phyloP scores from a whole-genome alignment of 345 rosid species.

The Acer saccharum region DNA sequence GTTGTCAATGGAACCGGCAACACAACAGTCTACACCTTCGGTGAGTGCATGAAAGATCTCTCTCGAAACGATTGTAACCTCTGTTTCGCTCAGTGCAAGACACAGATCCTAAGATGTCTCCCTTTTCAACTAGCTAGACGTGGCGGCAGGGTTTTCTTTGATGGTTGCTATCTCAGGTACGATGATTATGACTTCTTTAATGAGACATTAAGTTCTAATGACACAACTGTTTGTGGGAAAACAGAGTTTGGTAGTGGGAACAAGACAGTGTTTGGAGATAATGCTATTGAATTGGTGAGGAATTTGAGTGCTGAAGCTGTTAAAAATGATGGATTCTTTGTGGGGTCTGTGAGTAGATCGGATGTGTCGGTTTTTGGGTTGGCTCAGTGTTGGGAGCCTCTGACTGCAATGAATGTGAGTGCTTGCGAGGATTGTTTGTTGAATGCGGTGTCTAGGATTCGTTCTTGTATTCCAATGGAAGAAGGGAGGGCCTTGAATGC shows the following conservation, averaged over 20 bases:
- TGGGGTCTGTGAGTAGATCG: constrained; percentile 51
- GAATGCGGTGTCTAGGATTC: constrained; percentile 41
- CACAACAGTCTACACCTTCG: constrained; percentile 62
- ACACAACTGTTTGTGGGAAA: constrained; percentile 45
- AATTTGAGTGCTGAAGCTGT: constrained; percentile 58
- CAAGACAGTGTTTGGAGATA: constrained; percentile 47
- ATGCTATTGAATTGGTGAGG: constrained; percentile 50
- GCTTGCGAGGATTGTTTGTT: constrained; percentile 57
- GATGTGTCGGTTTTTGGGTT: constrained; percentile 75
- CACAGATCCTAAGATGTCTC: constrained; percentile 62
- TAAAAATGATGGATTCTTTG: constrained; percentile 57
- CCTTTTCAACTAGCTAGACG: constrained; percentile 72
- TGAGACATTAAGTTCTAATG: constrained; percentile 45
- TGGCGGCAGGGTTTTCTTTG: constrained; percentile 71
- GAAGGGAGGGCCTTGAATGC: constrained; percentile 73
- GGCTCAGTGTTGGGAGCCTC: constrained; percentile 84
- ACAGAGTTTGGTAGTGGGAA: constrained; percentile 53
- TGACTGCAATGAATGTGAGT: constrained; percentile 32
- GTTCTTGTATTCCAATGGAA: constrained; percentile 52
- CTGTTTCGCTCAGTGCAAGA: constrained; percentile 81
- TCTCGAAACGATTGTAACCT: constrained; percentile 64
- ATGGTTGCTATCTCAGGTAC: constrained; percentile 81
- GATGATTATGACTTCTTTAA: constrained; percentile 71
- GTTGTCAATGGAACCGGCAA: constrained; percentile 47
- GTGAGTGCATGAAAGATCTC: constrained; percentile 86